Evolutionary conservation across 805 yeast species (phyloP).

Genomic region (Ogataea dorogensis): DNA sequence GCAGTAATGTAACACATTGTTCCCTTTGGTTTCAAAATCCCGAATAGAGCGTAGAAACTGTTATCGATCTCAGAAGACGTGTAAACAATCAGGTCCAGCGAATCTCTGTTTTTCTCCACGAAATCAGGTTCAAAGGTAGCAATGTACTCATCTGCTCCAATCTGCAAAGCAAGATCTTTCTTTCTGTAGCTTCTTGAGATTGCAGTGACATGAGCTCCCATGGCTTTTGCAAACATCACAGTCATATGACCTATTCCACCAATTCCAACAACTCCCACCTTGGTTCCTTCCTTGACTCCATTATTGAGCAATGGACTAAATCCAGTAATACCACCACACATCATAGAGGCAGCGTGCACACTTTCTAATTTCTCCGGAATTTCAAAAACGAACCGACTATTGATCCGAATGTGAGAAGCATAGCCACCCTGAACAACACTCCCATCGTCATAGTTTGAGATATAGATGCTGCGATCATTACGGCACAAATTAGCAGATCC

Average conservation of each 20-base stretch:
- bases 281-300: conserved; percentile 33
- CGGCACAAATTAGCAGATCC: conserved; percentile 48
- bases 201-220: conserved; percentile 64
- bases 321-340: conserved; percentile 78
- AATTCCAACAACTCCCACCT: conserved; percentile 60
- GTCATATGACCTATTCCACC: conserved; percentile 71
- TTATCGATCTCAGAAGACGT: conserved; percentile 10
- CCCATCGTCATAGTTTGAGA: conserved; percentile 32
- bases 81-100: conserved; percentile 48
- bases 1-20: conserved; percentile 50
- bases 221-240: conserved; percentile 56
- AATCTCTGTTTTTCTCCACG: conserved; percentile 29
- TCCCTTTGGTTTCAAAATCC: conserved; percentile 58
- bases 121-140: conserved; percentile 45
- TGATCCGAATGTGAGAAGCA: conserved; percentile 62
- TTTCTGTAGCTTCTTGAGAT: conserved; percentile 51
- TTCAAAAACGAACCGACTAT: conserved; percentile 61
- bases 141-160: conserved; percentile 56
- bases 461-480: conserved; percentile 36
- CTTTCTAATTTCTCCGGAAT: conserved; percentile 56
- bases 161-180: conserved; percentile 48
- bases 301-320: conserved; percentile 62
- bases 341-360: conserved; percentile 63
- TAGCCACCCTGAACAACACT: conserved; percentile 60
- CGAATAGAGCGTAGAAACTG: conserved; percentile 44